These are phyloP conservation scores for Verruconis gallopava DNA, from an alignment of 2,329 filamentous ascomycete species.

Conservation along the genomic window DNA sequence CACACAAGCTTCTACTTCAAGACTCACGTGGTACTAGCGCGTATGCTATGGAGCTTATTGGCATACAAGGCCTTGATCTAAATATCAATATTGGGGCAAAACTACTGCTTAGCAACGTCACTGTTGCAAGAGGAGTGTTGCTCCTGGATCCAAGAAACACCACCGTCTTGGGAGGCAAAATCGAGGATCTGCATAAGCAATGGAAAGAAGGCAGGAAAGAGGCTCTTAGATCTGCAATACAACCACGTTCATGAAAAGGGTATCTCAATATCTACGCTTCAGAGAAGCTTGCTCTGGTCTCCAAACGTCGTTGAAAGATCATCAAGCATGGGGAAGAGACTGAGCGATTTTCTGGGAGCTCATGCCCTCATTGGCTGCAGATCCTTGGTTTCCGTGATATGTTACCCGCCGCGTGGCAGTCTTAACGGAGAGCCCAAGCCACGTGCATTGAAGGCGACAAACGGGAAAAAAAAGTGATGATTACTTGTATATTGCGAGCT, in stretches of 20 bases:
- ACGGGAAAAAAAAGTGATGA: too few species aligned
- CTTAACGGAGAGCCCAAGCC: too few species aligned
- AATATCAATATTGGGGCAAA: constrained; percentile 70
- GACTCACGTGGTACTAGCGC: constrained; percentile 59
- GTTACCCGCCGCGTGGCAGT: too few species aligned
- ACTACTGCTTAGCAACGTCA: constrained; percentile 52
- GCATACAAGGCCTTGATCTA: constrained; percentile 52
- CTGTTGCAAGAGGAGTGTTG: constrained; percentile 63
- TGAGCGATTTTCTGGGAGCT: too few species aligned
- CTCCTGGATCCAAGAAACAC: constrained; percentile 58
- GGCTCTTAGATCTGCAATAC: constrained; percentile 49
- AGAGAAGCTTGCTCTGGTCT: too few species aligned
- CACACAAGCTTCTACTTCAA: constrained; percentile 72
- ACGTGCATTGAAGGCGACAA: too few species aligned
- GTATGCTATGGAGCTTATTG: constrained; percentile 59
- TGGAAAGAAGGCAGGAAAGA: constrained; percentile 64
- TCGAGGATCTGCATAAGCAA: constrained; percentile 64
- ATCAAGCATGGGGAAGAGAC: too few species aligned
- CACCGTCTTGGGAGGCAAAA: constrained; percentile 72
- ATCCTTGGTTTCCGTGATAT: too few species aligned
- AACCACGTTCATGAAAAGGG: constrained; percentile 21
- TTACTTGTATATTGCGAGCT: too few species aligned
- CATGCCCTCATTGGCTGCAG: too few species aligned
- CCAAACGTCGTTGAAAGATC: too few species aligned
- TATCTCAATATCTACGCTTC: too few species aligned